Base-by-base conservation (phyloP, 2,329 filamentous ascomycete genomes). In the Tothia fuscella region DNA sequence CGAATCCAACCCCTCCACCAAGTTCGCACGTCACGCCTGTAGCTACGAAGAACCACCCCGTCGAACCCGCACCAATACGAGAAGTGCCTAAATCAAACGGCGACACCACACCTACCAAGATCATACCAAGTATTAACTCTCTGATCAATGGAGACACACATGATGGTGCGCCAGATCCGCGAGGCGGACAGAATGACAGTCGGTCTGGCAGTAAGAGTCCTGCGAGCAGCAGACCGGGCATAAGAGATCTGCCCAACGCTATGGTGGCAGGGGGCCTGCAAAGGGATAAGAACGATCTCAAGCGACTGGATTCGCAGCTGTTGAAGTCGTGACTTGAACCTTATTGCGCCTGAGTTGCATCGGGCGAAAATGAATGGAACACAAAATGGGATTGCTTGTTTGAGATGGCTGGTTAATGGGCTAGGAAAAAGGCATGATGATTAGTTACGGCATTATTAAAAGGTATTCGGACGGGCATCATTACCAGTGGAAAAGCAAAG, bases 61-160 rank as follows among this genome's bases (percentile, higher is more conserved):
- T 52, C 3, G 54, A 52, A 42, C 48, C 48, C 33, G 38, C 48
- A 21, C 48, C 52, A 29, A 47, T 52, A 1, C 52, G 56, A 16
- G 51, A 47, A 19, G 50, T 46, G 6, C 47, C 49, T 31, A 46
- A 53, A 17, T 48, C 54, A 20, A 55, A 56, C 25, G 58, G 58
- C 17, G 60, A 56, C 33, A 62, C 61, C 2, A 14, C 16, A 28
- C 10, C 39, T 6, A 21, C n/a, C 16, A 41, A 41, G 39, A 34
- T 21, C 19, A 35, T 41, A 9, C 75, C 75, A 6, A 71, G 68
- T 48, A 74, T 76, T 43, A 66, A 59, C 13, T 56, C 68, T 9
- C 58, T 67, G 46, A 60, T 67, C 41, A 65, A 64, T 45, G 57
- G 53, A 12, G 38, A 48, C 17, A 32, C 34, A 13, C 47, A 50